phyloP scores from a whole-genome alignment of 2,329 filamentous ascomycete genomes.

The Colletotrichum endophyticum region DNA sequence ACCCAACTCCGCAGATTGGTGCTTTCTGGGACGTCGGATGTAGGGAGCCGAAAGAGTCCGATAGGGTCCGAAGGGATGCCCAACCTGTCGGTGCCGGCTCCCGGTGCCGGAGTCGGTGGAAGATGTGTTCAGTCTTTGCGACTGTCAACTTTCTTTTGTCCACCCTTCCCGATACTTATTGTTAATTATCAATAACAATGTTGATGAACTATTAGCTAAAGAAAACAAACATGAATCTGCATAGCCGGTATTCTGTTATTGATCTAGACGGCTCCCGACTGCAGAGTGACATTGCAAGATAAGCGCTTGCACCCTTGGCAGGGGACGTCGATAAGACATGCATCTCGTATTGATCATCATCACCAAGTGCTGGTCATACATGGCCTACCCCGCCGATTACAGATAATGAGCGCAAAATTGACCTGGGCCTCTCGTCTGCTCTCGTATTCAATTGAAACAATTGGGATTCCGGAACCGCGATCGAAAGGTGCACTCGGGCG shows the following conservation, averaged over 20 bases:
- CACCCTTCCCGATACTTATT: not conserved
- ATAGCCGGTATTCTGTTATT: not conserved
- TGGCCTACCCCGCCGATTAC: not conserved
- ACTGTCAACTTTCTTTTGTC: not conserved
- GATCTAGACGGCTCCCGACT: not conserved
- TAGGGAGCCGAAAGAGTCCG: not conserved
- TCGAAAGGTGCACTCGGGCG: not conserved
- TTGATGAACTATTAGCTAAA: not conserved
- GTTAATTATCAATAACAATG: not conserved
- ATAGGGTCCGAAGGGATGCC: not conserved
- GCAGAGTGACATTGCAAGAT: not conserved
- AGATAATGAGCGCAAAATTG: not conserved
- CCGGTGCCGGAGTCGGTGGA: not conserved
- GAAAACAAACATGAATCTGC: not conserved
- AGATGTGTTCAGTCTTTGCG: not conserved
- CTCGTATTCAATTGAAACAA: not conserved
- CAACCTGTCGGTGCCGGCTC: not conserved
- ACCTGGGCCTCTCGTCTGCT: not conserved
- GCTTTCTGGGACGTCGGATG: not conserved
- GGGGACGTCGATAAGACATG: not conserved
- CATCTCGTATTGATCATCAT: not conserved
- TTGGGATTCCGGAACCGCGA: not conserved
- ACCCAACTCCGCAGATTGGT: not conserved
- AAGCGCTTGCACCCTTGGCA: not conserved
- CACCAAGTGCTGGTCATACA: not conserved